Evolutionary conservation across 352 stramenopile species (phyloP).

Genomic region (Phytophthora sojae): DNA sequence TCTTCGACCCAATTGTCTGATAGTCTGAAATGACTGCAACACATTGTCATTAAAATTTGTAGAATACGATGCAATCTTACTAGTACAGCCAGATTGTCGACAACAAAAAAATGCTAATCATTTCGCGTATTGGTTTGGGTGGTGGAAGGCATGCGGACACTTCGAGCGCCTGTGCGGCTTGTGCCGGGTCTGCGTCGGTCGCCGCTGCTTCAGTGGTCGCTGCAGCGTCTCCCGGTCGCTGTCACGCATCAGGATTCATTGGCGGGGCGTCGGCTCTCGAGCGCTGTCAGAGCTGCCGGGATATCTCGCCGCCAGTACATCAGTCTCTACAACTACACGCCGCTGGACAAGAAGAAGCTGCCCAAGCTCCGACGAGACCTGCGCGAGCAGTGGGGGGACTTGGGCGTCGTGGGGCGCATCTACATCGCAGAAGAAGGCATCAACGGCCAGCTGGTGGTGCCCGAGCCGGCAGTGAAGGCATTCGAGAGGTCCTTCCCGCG

Average conservation of each 20-base stretch:
- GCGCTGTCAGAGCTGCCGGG: conserved; percentile 48
- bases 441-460: conserved; percentile 96
- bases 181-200: conserved; percentile 16
- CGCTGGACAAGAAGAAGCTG: conserved; percentile 43
- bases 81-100: not conserved
- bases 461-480: conserved; percentile 66
- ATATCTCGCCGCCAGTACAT: conserved; percentile 76
- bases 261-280: conserved; percentile 12
- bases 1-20: conserved; percentile 2
- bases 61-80: not conserved
- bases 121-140: conserved; percentile 21
- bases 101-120: conserved; percentile 19
- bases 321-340: conserved; percentile 67
- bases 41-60: too few species aligned
- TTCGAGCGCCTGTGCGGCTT: conserved; percentile 10
- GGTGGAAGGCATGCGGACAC: conserved; percentile 17
- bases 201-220: conserved; percentile 17
- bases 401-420: conserved; percentile 74
- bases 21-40: conserved; percentile 18
- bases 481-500: conserved; percentile 33
- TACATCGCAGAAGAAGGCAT: conserved; percentile 95
- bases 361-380: conserved; percentile 47
- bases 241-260: not conserved
- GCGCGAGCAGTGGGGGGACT: conserved; percentile 45
- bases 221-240: conserved; percentile 5